Percentiles rank a stretch among this genome's conserved stretches.
phyloP scores from a whole-genome alignment of 495 filamentous ascomycete genomes.

The Lasiosphaeriaceae sp. region DNA sequence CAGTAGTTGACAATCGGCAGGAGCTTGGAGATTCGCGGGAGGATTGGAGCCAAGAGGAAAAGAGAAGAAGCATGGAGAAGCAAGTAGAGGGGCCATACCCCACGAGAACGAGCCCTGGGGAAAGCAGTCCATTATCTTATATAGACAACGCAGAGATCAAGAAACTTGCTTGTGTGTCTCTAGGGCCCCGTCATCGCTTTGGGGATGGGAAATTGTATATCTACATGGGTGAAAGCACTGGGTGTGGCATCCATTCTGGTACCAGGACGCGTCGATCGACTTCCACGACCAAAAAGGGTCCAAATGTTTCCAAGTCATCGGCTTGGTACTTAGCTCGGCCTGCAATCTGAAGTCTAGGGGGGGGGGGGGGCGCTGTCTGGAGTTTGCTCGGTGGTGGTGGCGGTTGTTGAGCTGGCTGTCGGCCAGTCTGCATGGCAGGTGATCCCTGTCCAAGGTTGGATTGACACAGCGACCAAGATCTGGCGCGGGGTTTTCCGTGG shows the following conservation, averaged over 20 bases:
- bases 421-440: not conserved
- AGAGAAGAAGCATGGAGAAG: no score
- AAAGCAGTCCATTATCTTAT: no score
- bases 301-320: not conserved
- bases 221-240: not conserved
- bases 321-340: not conserved
- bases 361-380: not conserved
- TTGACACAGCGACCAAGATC: constrained; percentile 12
- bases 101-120: no score
- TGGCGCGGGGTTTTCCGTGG: constrained; percentile 22
- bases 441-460: constrained; percentile 5
- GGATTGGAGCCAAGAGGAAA: no score
- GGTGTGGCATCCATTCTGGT: not conserved
- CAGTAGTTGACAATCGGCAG: no score
- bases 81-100: no score
- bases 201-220: not conserved
- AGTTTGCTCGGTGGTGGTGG: not conserved
- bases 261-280: not conserved
- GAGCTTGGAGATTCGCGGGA: no score
- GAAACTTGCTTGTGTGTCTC: no score
- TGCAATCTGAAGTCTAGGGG: not conserved
- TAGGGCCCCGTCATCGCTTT: no score
- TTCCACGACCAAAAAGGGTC: not conserved
- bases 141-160: no score
- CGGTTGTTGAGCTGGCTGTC: not conserved